Conservation (phyloP, 169 alveolate species). For the Toxoplasma gondii region DNA sequence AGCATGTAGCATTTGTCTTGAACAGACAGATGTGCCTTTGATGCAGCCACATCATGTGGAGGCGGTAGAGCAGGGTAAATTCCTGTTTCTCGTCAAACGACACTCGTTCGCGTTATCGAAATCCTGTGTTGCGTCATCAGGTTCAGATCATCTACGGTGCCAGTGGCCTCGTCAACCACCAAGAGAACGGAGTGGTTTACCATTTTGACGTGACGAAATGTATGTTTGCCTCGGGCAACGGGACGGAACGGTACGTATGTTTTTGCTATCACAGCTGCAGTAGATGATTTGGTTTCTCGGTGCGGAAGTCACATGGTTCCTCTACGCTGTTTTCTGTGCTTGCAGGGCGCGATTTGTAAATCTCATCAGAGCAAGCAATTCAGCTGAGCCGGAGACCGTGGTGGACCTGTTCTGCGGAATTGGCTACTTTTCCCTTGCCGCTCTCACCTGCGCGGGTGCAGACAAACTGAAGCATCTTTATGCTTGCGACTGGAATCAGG, state of each 20-base stretch:
- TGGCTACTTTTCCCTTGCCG: conserved; percentile 80
- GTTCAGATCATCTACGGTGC: not conserved
- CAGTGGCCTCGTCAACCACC: conserved; percentile 21
- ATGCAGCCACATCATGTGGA: too few relatives aligned
- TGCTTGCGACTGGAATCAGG: conserved; percentile 77
- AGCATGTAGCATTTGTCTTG: too few relatives aligned
- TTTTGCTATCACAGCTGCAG: not conserved
- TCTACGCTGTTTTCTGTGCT: not conserved
- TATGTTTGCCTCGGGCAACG: conserved; percentile 81
- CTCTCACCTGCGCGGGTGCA: conserved; percentile 48
- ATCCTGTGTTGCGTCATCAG: conserved; percentile 8
- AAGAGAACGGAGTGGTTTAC: conserved; percentile 75
- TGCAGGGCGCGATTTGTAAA: conserved; percentile 61
- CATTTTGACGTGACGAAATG: conserved; percentile 71
- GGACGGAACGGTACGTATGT: conserved; percentile 74
- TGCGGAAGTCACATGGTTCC: not conserved
- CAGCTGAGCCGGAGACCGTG: conserved; percentile 67
- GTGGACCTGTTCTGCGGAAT: conserved; percentile 83
- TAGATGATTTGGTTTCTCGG: not conserved
- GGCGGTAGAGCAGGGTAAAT: too few relatives aligned
- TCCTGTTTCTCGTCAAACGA: too few relatives aligned
- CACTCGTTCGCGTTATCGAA: too few relatives aligned
- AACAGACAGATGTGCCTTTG: too few relatives aligned
- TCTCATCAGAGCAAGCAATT: not conserved
- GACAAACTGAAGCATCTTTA: conserved; percentile 53